A percentile compares a stretch with the other conserved stretches of the same genome.
These are phyloP conservation scores for Huntiella bhutanensis DNA, from an alignment of 2,329 filamentous ascomycete species.

Conservation along the genomic window DNA sequence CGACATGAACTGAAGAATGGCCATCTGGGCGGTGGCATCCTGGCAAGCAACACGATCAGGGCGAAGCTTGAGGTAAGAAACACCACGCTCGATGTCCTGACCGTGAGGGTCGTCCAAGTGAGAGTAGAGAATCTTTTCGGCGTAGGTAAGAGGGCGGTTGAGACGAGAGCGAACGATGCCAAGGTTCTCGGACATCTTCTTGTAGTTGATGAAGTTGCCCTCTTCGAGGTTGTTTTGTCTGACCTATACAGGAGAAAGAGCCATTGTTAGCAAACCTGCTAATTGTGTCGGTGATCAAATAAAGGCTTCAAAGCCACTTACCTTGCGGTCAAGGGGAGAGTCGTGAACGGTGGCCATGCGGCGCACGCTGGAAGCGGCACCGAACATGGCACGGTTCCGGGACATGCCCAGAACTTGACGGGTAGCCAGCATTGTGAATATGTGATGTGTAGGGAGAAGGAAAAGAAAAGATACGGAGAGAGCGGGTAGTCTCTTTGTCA, in stretches of 20 bases:
- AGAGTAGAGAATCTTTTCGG: slow-evolving; percentile 98
- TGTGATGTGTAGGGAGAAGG: slow-evolving; percentile 1
- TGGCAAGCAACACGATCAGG: slow-evolving; percentile 97
- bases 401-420: slow-evolving; percentile 51
- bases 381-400: slow-evolving; percentile 37
- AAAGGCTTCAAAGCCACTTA: slow-evolving; percentile 17
- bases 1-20: slow-evolving; percentile 98
- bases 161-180: slow-evolving; percentile 73
- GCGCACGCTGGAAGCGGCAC: slow-evolving; percentile 42
- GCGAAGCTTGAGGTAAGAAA: slow-evolving; percentile 88
- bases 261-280: neutral
- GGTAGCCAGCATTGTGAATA: slow-evolving; percentile 42
- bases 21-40: slow-evolving; percentile 99
- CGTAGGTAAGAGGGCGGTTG: slow-evolving; percentile 82
- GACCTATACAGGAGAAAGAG: slow-evolving; percentile 28
- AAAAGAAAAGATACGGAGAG: neutral
- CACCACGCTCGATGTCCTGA: slow-evolving; percentile 90
- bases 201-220: slow-evolving; percentile 96
- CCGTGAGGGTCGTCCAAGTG: slow-evolving; percentile 92
- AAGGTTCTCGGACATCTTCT: slow-evolving; percentile 98
- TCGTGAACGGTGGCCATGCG: slow-evolving; percentile 75
- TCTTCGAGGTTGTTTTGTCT: slow-evolving; percentile 95
- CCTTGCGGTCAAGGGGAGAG: slow-evolving; percentile 79
- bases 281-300: neutral
- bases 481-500: slow-evolving; percentile 1